phyloP scores from a whole-genome alignment of 2,329 filamentous ascomycete genomes.

The Aschersonia sp. region DNA sequence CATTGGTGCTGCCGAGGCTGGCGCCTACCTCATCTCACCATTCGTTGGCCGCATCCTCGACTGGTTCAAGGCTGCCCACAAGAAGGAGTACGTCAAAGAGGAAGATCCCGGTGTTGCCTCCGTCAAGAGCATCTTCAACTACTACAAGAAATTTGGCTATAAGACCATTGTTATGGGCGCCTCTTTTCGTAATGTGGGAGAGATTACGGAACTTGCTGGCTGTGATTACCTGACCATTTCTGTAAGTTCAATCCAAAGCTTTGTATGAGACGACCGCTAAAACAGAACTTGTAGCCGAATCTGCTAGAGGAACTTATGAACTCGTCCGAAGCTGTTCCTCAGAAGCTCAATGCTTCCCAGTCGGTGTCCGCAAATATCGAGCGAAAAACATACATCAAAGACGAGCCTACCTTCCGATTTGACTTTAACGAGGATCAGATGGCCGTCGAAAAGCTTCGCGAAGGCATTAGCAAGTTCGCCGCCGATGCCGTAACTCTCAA shows the following conservation, averaged over 20 bases:
- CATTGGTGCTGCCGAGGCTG: slow-evolving; percentile 88
- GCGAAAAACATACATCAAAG: slow-evolving; percentile 82
- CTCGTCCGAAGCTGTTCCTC: slow-evolving; percentile 65
- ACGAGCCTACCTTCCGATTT: slow-evolving; percentile 90
- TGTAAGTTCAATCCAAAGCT: slow-evolving; percentile 35
- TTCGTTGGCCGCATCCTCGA: slow-evolving; percentile 99
- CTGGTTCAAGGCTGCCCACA: slow-evolving; percentile 94
- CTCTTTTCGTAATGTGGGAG: slow-evolving; percentile 89
- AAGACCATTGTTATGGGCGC: slow-evolving; percentile 99
- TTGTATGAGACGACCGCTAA: slow-evolving; percentile 4
- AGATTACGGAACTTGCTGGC: slow-evolving; percentile 96
- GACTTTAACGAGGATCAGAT: slow-evolving; percentile 99
- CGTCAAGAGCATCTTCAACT: slow-evolving; percentile 93
- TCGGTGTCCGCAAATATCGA: slow-evolving; percentile 59
- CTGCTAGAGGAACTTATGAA: slow-evolving; percentile 89
- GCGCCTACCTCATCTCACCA: slow-evolving; percentile 94
- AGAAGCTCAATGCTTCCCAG: slow-evolving; percentile 71
- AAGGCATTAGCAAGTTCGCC: slow-evolving; percentile 99
- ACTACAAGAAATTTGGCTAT: slow-evolving; percentile 99
- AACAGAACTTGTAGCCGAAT: slow-evolving; percentile 45
- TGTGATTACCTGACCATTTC: slow-evolving; percentile 99
- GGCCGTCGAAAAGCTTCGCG: slow-evolving; percentile 97
- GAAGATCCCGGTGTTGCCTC: slow-evolving; percentile 95
- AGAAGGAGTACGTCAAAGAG: slow-evolving; percentile 81
- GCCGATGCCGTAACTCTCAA: slow-evolving; percentile 91